Conservation (phyloP, 257 asterid genomes). For the Mentha longifolia region DNA sequence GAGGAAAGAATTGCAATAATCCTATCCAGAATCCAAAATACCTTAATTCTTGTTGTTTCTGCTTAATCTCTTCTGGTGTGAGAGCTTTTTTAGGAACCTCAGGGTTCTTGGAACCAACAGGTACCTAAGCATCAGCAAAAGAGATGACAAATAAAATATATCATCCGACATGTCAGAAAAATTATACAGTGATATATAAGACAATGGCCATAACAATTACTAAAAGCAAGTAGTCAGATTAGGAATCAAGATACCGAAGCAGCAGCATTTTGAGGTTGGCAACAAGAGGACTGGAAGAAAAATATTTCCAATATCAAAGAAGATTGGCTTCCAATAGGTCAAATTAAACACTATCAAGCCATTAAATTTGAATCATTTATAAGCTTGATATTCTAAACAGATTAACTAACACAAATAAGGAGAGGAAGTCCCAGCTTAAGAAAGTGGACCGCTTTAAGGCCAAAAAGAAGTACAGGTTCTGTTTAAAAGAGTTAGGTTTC, state of each 20-base stretch:
- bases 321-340: conserved; percentile 6
- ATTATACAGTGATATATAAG: not conserved
- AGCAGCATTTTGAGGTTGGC: conserved; percentile 5
- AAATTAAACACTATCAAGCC: not conserved
- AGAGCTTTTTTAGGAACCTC: conserved; percentile 75
- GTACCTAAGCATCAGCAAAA: conserved; percentile 53
- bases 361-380: not conserved
- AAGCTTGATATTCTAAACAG: not conserved
- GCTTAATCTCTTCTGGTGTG: conserved; percentile 81
- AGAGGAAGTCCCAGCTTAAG: not conserved
- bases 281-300: conserved; percentile 19
- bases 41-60: conserved; percentile 80
- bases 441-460: not conserved
- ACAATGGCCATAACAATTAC: not conserved
- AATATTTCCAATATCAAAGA: not conserved
- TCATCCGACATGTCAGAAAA: conserved; percentile 27
- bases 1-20: conserved; percentile 11
- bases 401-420: not conserved
- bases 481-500: not conserved
- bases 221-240: not conserved
- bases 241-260: not conserved
- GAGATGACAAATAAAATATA: conserved; percentile 1
- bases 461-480: conserved; percentile 9
- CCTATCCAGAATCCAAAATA: conserved; percentile 31
- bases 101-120: conserved; percentile 56